Conservation (phyloP, 2,329 filamentous ascomycete genomes). For the Colletotrichum nymphaeae region DNA sequence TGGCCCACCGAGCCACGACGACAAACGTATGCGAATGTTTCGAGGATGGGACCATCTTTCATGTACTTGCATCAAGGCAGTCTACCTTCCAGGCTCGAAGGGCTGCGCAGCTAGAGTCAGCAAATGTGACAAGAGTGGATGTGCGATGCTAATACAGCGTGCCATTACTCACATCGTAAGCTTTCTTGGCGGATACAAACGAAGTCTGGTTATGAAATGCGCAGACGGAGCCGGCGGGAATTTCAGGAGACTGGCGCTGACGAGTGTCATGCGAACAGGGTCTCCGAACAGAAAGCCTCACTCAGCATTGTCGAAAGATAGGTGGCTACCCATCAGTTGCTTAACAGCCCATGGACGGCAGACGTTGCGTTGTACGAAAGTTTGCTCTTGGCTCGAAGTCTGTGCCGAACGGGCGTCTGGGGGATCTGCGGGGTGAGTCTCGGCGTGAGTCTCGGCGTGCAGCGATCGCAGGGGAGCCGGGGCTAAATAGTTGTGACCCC, state of each 20-base stretch:
- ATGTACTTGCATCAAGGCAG: not conserved
- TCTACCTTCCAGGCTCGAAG: not conserved
- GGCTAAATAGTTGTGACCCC: not conserved
- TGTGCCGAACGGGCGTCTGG: conserved; percentile 28
- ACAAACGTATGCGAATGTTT: not conserved
- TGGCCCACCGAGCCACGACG: not conserved
- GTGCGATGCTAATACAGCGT: rapidly evolving
- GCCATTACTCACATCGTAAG: not conserved
- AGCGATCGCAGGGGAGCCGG: not conserved
- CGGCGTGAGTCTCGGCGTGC: conserved; percentile 4
- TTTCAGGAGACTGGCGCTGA: not conserved
- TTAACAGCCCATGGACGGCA: not conserved
- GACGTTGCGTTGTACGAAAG: not conserved
- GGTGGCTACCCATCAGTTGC: not conserved
- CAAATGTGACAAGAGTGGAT: too few relatives aligned
- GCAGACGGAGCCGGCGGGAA: not conserved
- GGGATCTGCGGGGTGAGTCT: conserved; percentile 24
- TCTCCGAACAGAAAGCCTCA: not conserved
- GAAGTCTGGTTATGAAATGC: not conserved
- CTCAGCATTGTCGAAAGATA: too few relatives aligned
- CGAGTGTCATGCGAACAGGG: not conserved
- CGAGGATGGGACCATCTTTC: not conserved
- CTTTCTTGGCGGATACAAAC: not conserved
- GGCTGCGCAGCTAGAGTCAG: too few relatives aligned
- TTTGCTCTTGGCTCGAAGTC: not conserved